Evolutionary conservation across 192 early-diverging fungal species (phyloP), one percentile per base, ranked within the genome.

Genomic region (Piromyces finnis): DNA sequence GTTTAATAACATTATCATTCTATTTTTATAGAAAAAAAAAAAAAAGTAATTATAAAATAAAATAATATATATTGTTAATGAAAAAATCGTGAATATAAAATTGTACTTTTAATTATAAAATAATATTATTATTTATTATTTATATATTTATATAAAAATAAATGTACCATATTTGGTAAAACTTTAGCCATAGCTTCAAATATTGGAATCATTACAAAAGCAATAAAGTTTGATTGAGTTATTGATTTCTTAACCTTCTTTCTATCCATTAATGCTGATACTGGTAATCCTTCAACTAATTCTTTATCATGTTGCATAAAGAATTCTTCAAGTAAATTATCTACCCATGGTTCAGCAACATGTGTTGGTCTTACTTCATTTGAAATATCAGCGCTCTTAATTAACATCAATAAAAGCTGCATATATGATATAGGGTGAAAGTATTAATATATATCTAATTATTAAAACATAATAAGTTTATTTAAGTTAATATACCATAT

Each of bases 341-440:
- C 84, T 30, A 88, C 87, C 87, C 87, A 88, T 26, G 84, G 85
- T 36, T 88, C 87, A 11, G 84, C 84, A 27, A 85, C 84, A 30
- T 78, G 41, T 18, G 85, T 87, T 6, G 89, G 89, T 32, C 89
- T 82, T 26, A 87, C 89, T 83, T 90, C 89, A 82, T 90, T 90
- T 41, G 83, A 84, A 51, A 90, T 88, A 78, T 90, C 89, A 36
- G 87, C 84, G 80, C 89, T 89, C 79, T 90, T 90, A 27, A 86
- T 83, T 30, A 90, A 83, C 80, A 88, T 84, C 82, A 87, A 87
- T 28, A 90, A 78, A 28, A 90, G 83, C 85, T 88, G 29, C 28
- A 85, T 39, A 39, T 39, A 16, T 39, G n/a, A n/a, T n/a, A n/a
- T n/a, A n/a, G n/a, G n/a, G n/a, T n/a, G n/a, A n/a, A n/a, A n/a